Evolutionary conservation across 2,329 filamentous ascomycete genomes (phyloP), one percentile per base, ranked within the genome.

Genomic region (Aureobasidium lini): DNA sequence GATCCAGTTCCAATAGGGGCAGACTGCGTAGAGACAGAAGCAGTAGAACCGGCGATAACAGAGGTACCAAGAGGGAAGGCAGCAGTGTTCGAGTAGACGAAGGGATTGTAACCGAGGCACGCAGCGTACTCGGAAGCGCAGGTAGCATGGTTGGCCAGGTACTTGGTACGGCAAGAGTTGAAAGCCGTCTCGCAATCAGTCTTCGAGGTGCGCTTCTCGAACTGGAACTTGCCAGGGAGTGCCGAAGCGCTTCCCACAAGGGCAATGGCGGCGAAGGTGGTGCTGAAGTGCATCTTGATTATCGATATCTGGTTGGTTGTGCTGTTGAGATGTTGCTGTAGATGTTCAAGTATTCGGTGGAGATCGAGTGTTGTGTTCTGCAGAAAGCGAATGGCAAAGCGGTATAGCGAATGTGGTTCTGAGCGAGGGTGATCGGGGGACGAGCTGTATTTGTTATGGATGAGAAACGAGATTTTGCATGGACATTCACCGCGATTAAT

Each of bases 21-120:
- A 15, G 42, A 47, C 18, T 32, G 34, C 7, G 28, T 57, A n/a
- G 10, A 18, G 8, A 36, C 46, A 23, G 48, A 40, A 28, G 42
- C 42, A 31, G 43, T 48, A 6, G 54, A 32, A 15, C 40, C 52
- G 7, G 40, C n/a, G 49, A 42, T 11, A 15, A 15, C 28, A 44
- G 50, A 29, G 34, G 54, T 23, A 15, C 32, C 42, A 28, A 52
- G 15, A 6, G 49, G 49, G 49, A 40, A 52, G 15, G 49, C 37
- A 6, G 31, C 28, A 18, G 32, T 37, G 16, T 52, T 16, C 10
- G 28, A 28, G 28, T 52, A 7, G n/a, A 37, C 36, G 60, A 43
- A 59, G n/a, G 57, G 61, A 59, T 63, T 60, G 60, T 60, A 57
- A 36, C 62, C 62, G 28, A 63, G 57, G 57, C 62, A 63, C 15